Evolutionary conservation across 768 basidiomycete species (phyloP), one percentile per base, ranked within the genome.

Genomic region (Phylloporus sp.): DNA sequence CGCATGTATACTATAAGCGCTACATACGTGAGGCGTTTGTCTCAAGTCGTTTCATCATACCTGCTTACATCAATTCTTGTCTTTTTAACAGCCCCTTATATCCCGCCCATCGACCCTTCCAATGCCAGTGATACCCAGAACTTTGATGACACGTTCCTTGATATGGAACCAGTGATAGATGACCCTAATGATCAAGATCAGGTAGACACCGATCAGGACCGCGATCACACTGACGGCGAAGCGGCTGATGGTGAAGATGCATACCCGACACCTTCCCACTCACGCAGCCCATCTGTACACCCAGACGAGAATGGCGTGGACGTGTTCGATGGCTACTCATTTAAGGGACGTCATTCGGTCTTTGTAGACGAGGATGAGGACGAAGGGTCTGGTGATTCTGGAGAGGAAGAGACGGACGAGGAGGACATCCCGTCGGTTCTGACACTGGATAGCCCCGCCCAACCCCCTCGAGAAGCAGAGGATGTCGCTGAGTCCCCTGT

Each of bases 121-220:
- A 91, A 95, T 71, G 94, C 94, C 54, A 85, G 86, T 61, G 97
- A 99, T 79, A 95, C 91, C 58, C 91, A 91, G 69, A 97, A 98
- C 72, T 99, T 98, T 69, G 95, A 98, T 69, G 91, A 95, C 56
- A 86, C 91, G 35, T 98, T 97, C 82, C 79, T 98, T 53, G 90
- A 90, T 65, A 95, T 98, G 90, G 86, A 88, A 58, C 91, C 94
- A 22, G 85, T 90, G 43, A 82, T 98, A 55, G 89, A 94, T 57
- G 87, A 88, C 46, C 78, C 76, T 54, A 77, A 80, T 60, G 86
- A 85, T 39, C 76, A 76, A 55, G 75, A 80, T 43, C 76, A 78
- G 56, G 76, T 74, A 49, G 85, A 87, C 63, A 87, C 85, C 23
- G 87, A 87, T 64, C 81, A 80, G 59, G 84, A 86, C 54, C 80